Evolutionary conservation across 2,329 filamentous ascomycete species (phyloP).

Genomic region (Talaromyces sp.): DNA sequence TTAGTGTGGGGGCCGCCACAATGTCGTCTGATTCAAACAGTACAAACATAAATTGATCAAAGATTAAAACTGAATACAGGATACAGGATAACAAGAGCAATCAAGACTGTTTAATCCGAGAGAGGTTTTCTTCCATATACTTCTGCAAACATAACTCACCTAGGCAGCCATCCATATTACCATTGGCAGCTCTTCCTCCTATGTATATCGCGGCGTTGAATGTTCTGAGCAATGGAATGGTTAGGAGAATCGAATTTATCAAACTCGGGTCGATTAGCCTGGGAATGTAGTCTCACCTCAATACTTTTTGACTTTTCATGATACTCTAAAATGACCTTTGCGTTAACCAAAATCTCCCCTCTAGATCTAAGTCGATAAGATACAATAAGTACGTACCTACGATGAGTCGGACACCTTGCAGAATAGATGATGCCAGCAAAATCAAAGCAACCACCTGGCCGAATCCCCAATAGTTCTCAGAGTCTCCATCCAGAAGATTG

Average conservation of each 20-base stretch:
- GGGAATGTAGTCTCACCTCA: neutral
- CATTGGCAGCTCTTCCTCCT: neutral
- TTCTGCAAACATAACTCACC: neutral
- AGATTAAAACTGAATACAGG: neutral
- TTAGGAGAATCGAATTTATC: neutral
- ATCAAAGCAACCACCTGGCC: conserved; percentile 1
- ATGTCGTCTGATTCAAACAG: neutral
- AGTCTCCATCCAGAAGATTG: neutral
- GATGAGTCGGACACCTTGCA: conserved; percentile 1
- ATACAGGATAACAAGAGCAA: neutral
- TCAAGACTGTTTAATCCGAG: neutral
- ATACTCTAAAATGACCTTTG: neutral
- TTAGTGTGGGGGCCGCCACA: neutral
- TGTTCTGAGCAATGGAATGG: neutral
- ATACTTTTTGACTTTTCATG: neutral
- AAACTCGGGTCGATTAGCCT: neutral
- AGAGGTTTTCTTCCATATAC: neutral
- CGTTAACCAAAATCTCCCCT: neutral
- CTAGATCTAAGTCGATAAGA: neutral
- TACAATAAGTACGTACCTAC: too few relatives aligned
- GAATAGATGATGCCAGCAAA: neutral
- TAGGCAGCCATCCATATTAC: neutral
- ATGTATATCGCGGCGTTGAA: neutral
- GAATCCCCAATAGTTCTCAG: conserved; percentile 4
- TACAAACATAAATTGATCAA: neutral